Base-by-base conservation (phyloP, 805 yeast species). In the Candida hungchunana region DNA sequence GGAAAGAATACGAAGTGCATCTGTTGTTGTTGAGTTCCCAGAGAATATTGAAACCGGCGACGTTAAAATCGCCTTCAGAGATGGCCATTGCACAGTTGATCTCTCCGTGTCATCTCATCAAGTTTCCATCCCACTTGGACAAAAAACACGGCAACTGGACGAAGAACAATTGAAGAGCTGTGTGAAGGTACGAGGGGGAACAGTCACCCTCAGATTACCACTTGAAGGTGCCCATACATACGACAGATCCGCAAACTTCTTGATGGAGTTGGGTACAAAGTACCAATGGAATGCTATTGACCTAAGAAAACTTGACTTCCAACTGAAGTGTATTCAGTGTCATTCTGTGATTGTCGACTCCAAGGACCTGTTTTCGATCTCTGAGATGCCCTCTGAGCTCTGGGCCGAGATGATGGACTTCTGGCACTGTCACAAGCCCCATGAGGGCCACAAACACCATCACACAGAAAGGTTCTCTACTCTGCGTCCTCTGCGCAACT, bases 391-490 rank as follows among this genome's bases (percentile, higher is more conserved):
- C 0, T 82, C 95, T 1, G 97, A 88, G 52, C 66, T 76, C 32
- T 90, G 98, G 98, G 77, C 82, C 11, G 98, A 90, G 55, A 64
- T 93, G 72, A 82, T 90, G 95, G 97, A 90, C 39, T 83, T 82
- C 46, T 90, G 98, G 98, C 97, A 90, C 56, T 90, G 98, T 55
- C 97, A 90, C 53, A 82, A 82, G 50, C 94, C 94, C 0, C 53
- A 55, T 20, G 56, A 58, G 40, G 47, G 54, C 27, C 26, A 29
- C 15, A 17, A 25, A 3, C 23, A 18, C 11, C 13, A 27, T n/a
- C 31, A 32, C 36, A 26, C 38, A 34, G 37, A 51, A 17, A 63
- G 69, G 38, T 66, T 64, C 44, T 69, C 70, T 7, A 53, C 56
- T 1, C 50, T 79, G 28, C 60, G 51, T 17, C 83, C 90, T 4